Conservation (phyloP, 352 stramenopile genomes). For the Plasmopara muralis region DNA sequence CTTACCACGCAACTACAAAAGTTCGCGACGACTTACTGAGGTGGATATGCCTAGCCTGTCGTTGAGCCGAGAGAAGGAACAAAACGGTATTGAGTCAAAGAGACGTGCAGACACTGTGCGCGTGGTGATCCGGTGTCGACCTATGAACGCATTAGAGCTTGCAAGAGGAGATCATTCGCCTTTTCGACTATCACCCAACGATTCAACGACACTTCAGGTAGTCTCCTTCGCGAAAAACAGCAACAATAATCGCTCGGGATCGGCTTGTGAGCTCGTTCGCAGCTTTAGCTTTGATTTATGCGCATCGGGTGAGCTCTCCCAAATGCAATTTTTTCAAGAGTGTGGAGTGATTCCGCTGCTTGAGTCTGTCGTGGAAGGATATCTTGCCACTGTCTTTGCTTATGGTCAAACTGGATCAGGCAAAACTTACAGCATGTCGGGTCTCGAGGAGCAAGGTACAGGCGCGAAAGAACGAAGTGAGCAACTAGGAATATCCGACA, state of each 20-base stretch:
- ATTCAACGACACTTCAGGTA: conserved; percentile 45
- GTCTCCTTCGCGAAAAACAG: conserved; percentile 32
- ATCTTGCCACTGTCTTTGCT: conserved; percentile 60
- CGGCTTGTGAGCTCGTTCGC: conserved; percentile 53
- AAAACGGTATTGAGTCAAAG: not conserved
- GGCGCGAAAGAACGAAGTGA: conserved; percentile 13
- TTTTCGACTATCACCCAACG: conserved; percentile 48
- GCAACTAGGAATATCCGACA: conserved; percentile 2
- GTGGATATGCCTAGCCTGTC: conserved; percentile 2
- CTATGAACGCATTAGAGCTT: conserved; percentile 48
- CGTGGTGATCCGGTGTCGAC: conserved; percentile 56
- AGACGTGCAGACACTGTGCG: conserved; percentile 31
- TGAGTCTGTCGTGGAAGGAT: conserved; percentile 62
- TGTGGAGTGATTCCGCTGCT: conserved; percentile 55
- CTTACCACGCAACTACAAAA: conserved; percentile 4
- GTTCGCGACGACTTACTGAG: conserved; percentile 6
- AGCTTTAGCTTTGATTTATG: conserved; percentile 77
- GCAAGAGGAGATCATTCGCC: conserved; percentile 40
- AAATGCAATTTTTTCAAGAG: conserved; percentile 55
- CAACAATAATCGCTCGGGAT: conserved; percentile 5
- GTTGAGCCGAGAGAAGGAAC: conserved; percentile 4
- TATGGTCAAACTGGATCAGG: conserved; percentile 64
- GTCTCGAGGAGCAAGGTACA: conserved; percentile 58
- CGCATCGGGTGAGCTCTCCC: conserved; percentile 50
- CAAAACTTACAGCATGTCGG: conserved; percentile 79